Evolutionary conservation across 352 stramenopile genomes (phyloP).

Genomic region (Globisporangium spiculum): DNA sequence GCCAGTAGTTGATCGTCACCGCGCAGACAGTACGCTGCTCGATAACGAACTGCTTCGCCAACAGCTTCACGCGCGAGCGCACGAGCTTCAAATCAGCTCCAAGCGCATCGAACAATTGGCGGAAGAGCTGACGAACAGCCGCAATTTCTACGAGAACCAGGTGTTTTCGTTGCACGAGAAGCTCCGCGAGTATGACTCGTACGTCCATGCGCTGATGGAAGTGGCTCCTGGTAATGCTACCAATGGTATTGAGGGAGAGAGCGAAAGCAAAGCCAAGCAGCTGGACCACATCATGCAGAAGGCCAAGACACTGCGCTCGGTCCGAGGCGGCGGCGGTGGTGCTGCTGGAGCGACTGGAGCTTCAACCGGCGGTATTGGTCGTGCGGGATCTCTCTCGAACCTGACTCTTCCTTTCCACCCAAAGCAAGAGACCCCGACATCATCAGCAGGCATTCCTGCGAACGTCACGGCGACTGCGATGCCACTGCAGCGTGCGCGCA

Average conservation of each 20-base stretch:
- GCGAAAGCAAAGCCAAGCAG: conserved; percentile 37
- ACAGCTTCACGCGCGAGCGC: conserved; percentile 44
- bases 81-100: conserved; percentile 44
- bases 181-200: conserved; percentile 45
- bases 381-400: neutral
- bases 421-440: neutral
- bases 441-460: neutral
- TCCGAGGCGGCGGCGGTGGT: conserved; percentile 45
- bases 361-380: conserved; percentile 13
- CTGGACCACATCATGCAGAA: conserved; percentile 51
- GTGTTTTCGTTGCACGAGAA: conserved; percentile 42
- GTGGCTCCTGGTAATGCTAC: neutral
- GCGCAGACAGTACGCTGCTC: conserved; percentile 23
- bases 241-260: conserved; percentile 16
- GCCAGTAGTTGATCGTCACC: neutral
- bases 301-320: conserved; percentile 54
- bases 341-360: neutral
- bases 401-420: neutral
- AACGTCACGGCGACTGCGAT: conserved; percentile 8
- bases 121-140: conserved; percentile 45
- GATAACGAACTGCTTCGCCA: conserved; percentile 59
- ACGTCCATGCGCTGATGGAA: conserved; percentile 44
- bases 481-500: conserved; percentile 19
- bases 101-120: conserved; percentile 42
- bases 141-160: conserved; percentile 54